Base-by-base conservation (phyloP, 495 filamentous ascomycete species). In the Hyaloscypha finlandica region DNA sequence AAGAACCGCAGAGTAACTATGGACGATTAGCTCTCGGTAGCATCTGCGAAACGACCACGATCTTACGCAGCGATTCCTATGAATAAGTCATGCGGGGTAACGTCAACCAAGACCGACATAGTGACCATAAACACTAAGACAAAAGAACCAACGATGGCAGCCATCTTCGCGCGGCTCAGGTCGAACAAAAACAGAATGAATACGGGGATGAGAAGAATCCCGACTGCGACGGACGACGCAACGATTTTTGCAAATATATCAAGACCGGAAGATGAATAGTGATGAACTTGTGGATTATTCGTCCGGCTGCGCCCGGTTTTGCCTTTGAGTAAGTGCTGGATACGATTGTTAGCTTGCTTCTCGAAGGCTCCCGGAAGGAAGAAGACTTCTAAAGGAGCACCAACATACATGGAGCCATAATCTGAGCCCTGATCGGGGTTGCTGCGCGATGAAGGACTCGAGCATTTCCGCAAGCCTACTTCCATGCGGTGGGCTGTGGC, bases 111-210 rank as follows among this genome's bases (percentile, higher is more conserved):
- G 25, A 48, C 20, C 9, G 39, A 25, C 14, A 59, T 33, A 8
- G 29, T 14, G 22, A 30, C 8, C 54, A 56, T 32, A 25, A 65
- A 59, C 16, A 51, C 9, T 5, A 48, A 14, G 11, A 59, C 37
- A 20, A 65, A 65, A 4, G 14, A 37, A 14, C 52, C 63, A 8
- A 65, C 63, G n/a, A 65, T 31, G 22, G 5, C n/a, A 29, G 55
- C 37, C 55, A 45, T 59, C 8, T 29, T 37, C 6, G n/a, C 55
- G 1, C 20, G n/a, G n/a, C 55, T 29, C 11, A 65, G 8, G 12
- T 29, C n/a, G 6, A 8, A 5, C 4, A 65, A 33, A 30, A 32
- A 65, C 37, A 65, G 20, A 8, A 65, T 29, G 11, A 65, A 59
- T 32, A 65, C 55, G 11, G 63, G 63, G 11, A 42, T 42, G 12